A percentile compares a stretch with the other conserved stretches of the same genome.
Evolutionary conservation across 1,284 basidiomycete species (phyloP).

Genomic region (Ustilago cynodontis): DNA sequence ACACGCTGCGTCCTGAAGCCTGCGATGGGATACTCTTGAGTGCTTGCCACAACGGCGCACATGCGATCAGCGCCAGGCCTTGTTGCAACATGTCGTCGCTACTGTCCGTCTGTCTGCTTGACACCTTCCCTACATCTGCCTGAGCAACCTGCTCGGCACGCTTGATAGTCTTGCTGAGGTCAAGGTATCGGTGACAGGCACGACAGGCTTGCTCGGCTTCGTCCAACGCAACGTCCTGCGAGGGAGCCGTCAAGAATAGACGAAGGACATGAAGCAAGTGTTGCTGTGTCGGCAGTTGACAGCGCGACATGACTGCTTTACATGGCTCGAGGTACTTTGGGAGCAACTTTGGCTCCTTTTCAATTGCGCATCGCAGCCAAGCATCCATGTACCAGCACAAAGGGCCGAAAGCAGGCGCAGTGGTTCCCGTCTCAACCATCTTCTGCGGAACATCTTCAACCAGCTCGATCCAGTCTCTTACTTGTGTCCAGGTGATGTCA

Average conservation of each 20-base stretch:
- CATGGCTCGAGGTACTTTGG: constrained; percentile 23
- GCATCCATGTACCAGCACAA: constrained; percentile 32
- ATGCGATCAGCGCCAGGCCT: constrained; percentile 25
- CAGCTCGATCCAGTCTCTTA: constrained; percentile 77
- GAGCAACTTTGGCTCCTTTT: constrained; percentile 31
- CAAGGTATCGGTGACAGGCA: constrained; percentile 32
- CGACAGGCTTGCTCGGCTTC: constrained; percentile 31
- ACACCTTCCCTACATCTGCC: background rate
- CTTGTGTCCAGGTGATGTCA: constrained; percentile 89
- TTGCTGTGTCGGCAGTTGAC: constrained; percentile 11
- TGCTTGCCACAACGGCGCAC: constrained; percentile 27
- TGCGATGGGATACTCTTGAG: constrained; percentile 22
- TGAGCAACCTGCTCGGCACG: constrained; percentile 6
- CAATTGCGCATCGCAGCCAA: constrained; percentile 35
- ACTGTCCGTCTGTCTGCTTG: background rate
- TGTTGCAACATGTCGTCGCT: constrained; percentile 9
- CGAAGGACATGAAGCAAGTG: constrained; percentile 24
- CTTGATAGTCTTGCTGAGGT: constrained; percentile 9
- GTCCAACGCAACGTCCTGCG: constrained; percentile 29
- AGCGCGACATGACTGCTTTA: background rate
- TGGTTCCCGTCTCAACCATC: background rate
- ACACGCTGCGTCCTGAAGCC: constrained; percentile 27
- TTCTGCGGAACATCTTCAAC: constrained; percentile 19
- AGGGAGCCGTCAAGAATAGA: constrained; percentile 21
- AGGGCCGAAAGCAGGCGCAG: constrained; percentile 27